Evolutionary conservation across 495 filamentous ascomycete genomes (phyloP), one percentile per base, ranked within the genome.

Genomic region (Tirmania nivea): DNA sequence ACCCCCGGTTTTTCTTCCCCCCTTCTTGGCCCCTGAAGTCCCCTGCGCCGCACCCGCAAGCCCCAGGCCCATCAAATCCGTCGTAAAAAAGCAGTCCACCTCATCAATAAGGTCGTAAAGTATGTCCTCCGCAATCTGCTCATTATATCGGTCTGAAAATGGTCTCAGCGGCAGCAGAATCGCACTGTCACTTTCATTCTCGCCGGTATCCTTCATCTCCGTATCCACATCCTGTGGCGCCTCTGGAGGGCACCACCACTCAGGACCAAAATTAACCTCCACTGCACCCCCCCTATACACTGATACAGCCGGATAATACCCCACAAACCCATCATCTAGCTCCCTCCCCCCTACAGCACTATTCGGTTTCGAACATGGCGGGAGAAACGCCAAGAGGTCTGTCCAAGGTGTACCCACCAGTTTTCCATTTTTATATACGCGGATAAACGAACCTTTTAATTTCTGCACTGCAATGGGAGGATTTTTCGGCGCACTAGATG

Each of bases 121-220:
- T 8, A 95, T 74, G 63, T 96, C 92, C 68, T 99, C 92, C 3
- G 82, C 88, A 57, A 96, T 89, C 69, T 95, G 88, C 65, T 96
- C 90, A 60, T 84, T 75, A 67, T 86, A 96, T 10, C 90, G 74
- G 54, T 93, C 87, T 7, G 77, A 73, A 20, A 94, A 72, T 1
- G 83, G 69, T 35, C 72, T 70, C 2, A 84, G 50, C 39, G 39
- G 39, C 14, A 8, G 17, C 12, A 14, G 25, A 54, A 45, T 16
- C 47, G 17, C n/a, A 20, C 11, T 12, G 16, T 12, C 12, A 5
- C 48, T 9, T 34, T 54, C 36, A 16, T 64, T 58, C 51, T 67
- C 62, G 20, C 65, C 66, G 20, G 62, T 61, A 52, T 68, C 68
- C 56, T 56, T 63, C 1, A 73, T 69, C 50, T 81, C 71, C 16